These are phyloP conservation scores for Symbiodinium natans DNA, from an alignment of 73 alveolate genomes.

Conservation along the genomic window DNA sequence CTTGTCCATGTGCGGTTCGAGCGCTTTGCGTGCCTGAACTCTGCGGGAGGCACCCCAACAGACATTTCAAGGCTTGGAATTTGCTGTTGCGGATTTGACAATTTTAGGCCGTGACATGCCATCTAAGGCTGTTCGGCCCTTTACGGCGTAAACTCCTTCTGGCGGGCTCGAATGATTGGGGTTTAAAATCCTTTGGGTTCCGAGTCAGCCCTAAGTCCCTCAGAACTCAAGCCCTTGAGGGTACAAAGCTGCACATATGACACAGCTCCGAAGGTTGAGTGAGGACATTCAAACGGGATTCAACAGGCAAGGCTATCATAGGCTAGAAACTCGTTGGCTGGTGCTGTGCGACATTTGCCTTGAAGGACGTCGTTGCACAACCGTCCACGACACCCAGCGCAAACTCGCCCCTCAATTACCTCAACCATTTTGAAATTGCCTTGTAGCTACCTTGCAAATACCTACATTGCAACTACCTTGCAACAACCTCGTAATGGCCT, in stretches of 20 bases:
- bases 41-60: background rate
- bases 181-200: background rate
- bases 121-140: no score
- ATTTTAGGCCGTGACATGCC: no score
- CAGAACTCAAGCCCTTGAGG: background rate
- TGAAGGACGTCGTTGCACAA: background rate
- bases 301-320: no score
- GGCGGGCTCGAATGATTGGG: background rate
- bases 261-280: no score
- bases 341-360: background rate
- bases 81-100: background rate
- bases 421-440: no score
- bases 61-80: no score
- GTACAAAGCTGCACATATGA: background rate
- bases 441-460: no score
- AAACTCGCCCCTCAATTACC: no score
- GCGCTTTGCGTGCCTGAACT: slow-evolving; percentile 25
- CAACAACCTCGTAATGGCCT: background rate
- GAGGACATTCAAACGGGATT: no score
- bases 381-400: no score
- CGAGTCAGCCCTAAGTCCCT: background rate
- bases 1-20: slow-evolving; percentile 30
- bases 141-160: no score
- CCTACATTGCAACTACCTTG: background rate
- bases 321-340: background rate